Conservation (phyloP, 345 rosid species). For the Diplotaxis tenuifolia region DNA sequence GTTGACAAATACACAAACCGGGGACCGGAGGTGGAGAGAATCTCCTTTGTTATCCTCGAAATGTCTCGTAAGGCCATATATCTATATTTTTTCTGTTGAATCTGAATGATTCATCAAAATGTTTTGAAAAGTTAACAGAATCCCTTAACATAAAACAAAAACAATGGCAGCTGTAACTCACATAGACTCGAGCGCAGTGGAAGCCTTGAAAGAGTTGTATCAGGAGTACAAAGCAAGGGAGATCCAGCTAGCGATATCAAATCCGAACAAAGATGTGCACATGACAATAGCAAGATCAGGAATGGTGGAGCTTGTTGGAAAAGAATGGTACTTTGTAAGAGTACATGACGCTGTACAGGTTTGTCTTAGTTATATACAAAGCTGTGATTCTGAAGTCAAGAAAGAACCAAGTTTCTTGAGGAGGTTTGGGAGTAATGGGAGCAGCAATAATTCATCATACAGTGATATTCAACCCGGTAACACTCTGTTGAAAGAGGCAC, state of each 20-base stretch:
- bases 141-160: not conserved
- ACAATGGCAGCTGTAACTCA: constrained; percentile 70
- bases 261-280: constrained; percentile 80
- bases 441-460: constrained; percentile 23
- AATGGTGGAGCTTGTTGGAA: constrained; percentile 71
- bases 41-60: constrained; percentile 83
- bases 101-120: not conserved
- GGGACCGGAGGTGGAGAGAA: constrained; percentile 86
- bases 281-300: constrained; percentile 77
- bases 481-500: constrained; percentile 56
- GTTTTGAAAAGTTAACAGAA: not conserved
- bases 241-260: constrained; percentile 86
- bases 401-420: constrained; percentile 43
- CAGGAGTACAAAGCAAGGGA: constrained; percentile 83
- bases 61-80: constrained; percentile 73
- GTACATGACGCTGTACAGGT: constrained; percentile 96
- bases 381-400: constrained; percentile 36
- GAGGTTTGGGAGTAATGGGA: constrained; percentile 35
- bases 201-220: constrained; percentile 87
- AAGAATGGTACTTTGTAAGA: constrained; percentile 93
- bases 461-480: constrained; percentile 52
- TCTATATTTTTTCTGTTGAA: not conserved
- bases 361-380: constrained; percentile 79
- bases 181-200: constrained; percentile 87
- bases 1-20: constrained; percentile 67